Evolutionary conservation across 2,329 filamentous ascomycete genomes (phyloP).

Genomic region (Orbilia javanica): DNA sequence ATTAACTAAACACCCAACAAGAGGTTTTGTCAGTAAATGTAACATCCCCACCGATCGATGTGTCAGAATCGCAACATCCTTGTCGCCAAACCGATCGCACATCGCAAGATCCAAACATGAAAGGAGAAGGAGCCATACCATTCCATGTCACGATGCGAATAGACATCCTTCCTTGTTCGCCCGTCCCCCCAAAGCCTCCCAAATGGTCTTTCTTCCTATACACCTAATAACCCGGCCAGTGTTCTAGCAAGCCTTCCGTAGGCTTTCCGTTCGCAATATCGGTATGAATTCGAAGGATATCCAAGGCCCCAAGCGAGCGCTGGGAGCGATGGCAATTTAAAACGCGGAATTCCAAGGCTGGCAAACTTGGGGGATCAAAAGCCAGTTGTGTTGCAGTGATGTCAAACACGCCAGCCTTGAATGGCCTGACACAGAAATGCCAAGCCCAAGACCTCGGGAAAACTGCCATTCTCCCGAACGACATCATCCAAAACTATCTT

Average conservation of each 20-base stretch:
- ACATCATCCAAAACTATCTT: constrained; percentile 34
- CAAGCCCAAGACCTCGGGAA: constrained; percentile 26
- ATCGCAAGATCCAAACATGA: not conserved
- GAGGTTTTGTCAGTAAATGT: not conserved
- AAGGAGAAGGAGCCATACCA: constrained; percentile 69
- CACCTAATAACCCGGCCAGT: not conserved
- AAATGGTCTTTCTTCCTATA: not conserved
- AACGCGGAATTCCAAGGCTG: not conserved
- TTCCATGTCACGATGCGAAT: constrained; percentile 90
- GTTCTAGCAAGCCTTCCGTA: not conserved
- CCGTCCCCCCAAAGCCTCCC: not conserved
- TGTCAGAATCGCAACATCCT: not conserved
- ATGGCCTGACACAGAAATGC: constrained; percentile 27
- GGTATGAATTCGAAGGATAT: not conserved
- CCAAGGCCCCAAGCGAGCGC: too few species aligned
- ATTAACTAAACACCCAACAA: constrained; percentile 72
- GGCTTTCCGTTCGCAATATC: not conserved
- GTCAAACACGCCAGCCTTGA: constrained; percentile 6
- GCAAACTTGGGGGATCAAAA: not conserved
- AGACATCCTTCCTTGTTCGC: constrained; percentile 70
- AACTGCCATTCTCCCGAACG: constrained; percentile 40
- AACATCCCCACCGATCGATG: not conserved
- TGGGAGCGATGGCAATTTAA: not conserved
- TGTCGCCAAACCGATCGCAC: not conserved
- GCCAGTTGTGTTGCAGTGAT: not conserved